Evolutionary conservation across 2,329 filamentous ascomycete species (phyloP), one percentile per base, ranked within the genome.

Genomic region (Cladosporium sp.): DNA sequence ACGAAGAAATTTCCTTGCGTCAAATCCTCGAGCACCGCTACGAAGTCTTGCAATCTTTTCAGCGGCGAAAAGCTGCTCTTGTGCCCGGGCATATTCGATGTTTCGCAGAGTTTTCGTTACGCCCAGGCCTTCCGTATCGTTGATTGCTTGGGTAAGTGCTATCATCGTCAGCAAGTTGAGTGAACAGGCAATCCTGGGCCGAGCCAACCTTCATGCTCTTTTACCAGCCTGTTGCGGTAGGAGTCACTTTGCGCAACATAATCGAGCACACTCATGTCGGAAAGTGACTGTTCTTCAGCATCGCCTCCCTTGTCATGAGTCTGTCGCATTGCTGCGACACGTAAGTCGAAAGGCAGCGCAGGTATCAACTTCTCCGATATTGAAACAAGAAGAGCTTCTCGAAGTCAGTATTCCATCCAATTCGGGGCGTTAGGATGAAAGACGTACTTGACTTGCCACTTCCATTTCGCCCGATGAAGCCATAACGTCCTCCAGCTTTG

Each of bases 391-490:
- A 95, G 83, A 1, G 89, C 88, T 61, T 81, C n/a, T n/a, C n/a
- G n/a, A n/a, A n/a, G n/a, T n/a, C n/a, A n/a, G n/a, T n/a, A n/a
- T n/a, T n/a, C n/a, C n/a, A n/a, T n/a, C n/a, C n/a, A n/a, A n/a
- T n/a, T n/a, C n/a, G n/a, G n/a, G n/a, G n/a, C n/a, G n/a, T n/a
- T n/a, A n/a, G n/a, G n/a, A n/a, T n/a, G n/a, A 29, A 2, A 15
- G 11, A 17, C 32, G n/a, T 7, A 48, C 87, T 92, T 3, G 87
- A 91, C 64, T 95, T 95, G 5, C 89, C 89, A 2, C 84, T 86
- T 1, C 89, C 89, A 68, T 95, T 95, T 6, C 87, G 78, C 0
- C 89, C 89, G 17, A 92, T 74, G 1, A 95, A 73, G 0, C 88
- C 88, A 73, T 95, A 95, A 54, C 86, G 78, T 40, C 83, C 76